Base-by-base conservation (phyloP, 805 yeast species). In the Ogataea salicorniae region DNA sequence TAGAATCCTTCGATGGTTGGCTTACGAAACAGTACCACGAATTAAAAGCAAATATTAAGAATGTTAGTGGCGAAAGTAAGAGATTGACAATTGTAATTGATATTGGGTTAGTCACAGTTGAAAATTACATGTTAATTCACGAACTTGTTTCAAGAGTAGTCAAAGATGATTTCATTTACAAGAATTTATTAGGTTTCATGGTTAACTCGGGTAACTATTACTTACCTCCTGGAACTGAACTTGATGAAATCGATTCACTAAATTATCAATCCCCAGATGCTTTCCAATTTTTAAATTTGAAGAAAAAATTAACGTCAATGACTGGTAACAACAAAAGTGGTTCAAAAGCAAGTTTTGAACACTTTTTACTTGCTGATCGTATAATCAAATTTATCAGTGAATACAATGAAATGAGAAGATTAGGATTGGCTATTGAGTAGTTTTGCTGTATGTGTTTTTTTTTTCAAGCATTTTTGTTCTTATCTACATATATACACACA, bases 131-230 rank as follows among this genome's bases (percentile, higher is more conserved):
- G 1, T n/a, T 36, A 6, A 56, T 50, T 15, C 17, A 40, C 9
- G 37, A 37, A 2, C 20, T 51, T 13, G 48, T 45, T 1, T 40
- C 36, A 5, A 38, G 33, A n/a, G 45, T 62, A 31, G 49, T 63
- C 44, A 51, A 63, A 14, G 43, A 42, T 41, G 48, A 53, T 6
- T 31, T 40, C 1, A 43, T 54, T 5, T 60, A 56, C 44, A 39
- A 52, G 14, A 50, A 55, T 29, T 50, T 71, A 6, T 40, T 70
- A 5, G 77, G 77, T 1, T 64, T 73, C 16, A 51, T 68, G 55
- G 55, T 73, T 22, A 72, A 73, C 48, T 68, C 73, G 34, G 77
- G 76, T 20, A 70, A 70, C 34, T 41, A 58, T 37, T 72, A 71
- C 48, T 45, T 59, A n/a, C 57, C 57, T 11, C 47, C 52, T 22